Base-by-base conservation (phyloP, 2,329 filamentous ascomycete genomes). In the Fusarium mundagurra region DNA sequence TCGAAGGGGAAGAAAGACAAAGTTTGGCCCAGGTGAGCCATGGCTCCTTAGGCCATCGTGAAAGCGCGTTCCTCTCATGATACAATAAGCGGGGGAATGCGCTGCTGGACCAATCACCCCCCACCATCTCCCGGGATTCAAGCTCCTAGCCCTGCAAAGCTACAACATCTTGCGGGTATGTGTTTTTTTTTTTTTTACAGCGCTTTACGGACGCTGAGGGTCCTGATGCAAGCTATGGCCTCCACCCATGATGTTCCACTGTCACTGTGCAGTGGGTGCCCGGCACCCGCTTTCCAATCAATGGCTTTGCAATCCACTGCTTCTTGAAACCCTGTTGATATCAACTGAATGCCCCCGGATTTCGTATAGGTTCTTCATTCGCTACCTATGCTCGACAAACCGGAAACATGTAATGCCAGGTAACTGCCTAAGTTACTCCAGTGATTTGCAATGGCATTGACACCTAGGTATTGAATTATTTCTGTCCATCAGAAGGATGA, bases 51-150 rank as follows among this genome's bases (percentile, higher is more conserved):
- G 51, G 31, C 53, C 38, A 71, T 70, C 67, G 67, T 70, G 60
- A 71, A 70, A 67, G 67, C 77, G 74, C 77, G 77, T 80, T 79
- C 75, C 76, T 74, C 78, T 81, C 80, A 82, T 82, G 81, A 82
- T 81, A 82, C 79, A 81, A 81, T 81, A 82, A 83, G 82, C 81
- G 82, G 82, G 67, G 81, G 80, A 76, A 76, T 64, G 62, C 57
- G 27, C 50, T 24, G 54, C 57, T 59, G 41, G 53, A 54, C 82
- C 82, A 83, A 83, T 83, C 76, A 81, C 63, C 44, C 36, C 67
- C 62, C 74, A 71, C 74, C 76, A 73, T 60, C 62, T 59, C 58
- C 54, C 44, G 44, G 64, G 70, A 71, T 45, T 65, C 75, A 68
- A 77, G 69, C 67, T 74, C 67, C 70, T 77, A 68, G 74, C 69